Conservation (phyloP, 257 asterid species). For the Scutellaria galericulata region DNA sequence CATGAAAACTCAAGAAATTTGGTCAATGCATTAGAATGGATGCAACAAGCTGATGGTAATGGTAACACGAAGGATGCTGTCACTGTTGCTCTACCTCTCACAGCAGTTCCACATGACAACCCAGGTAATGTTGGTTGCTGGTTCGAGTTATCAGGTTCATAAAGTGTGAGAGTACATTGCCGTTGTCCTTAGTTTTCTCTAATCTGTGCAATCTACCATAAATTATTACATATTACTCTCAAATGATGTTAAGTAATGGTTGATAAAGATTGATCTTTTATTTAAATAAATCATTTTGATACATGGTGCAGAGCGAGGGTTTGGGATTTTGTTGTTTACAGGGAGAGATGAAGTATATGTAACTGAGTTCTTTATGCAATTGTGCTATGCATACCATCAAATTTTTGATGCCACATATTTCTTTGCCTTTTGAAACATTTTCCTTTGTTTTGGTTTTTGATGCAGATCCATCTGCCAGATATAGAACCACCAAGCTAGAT, state of each 20-base stretch:
- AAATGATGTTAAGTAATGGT: background rate
- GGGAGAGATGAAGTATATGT: background rate
- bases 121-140: slow-evolving; percentile 48
- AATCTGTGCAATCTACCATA: too few relatives aligned
- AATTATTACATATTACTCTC: background rate
- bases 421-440: slow-evolving; percentile 6
- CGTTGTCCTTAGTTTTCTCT: too few relatives aligned
- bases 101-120: slow-evolving; percentile 38
- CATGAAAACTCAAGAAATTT: slow-evolving; percentile 37
- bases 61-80: slow-evolving; percentile 45
- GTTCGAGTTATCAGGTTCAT: slow-evolving; percentile 3
- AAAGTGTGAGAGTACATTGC: background rate
- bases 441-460: slow-evolving; percentile 28
- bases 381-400: background rate
- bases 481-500: slow-evolving; percentile 48
- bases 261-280: background rate
- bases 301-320: background rate
- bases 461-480: slow-evolving; percentile 51
- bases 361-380: background rate
- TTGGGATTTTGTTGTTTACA: background rate
- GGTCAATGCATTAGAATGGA: slow-evolving; percentile 38
- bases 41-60: slow-evolving; percentile 43
- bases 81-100: slow-evolving; percentile 60
- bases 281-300: background rate
- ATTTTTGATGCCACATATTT: background rate